Percentiles rank a stretch among this genome's conserved stretches.
Evolutionary conservation across 2,329 filamentous ascomycete genomes (phyloP).

Genomic region (Teratosphaeriaceae sp.): DNA sequence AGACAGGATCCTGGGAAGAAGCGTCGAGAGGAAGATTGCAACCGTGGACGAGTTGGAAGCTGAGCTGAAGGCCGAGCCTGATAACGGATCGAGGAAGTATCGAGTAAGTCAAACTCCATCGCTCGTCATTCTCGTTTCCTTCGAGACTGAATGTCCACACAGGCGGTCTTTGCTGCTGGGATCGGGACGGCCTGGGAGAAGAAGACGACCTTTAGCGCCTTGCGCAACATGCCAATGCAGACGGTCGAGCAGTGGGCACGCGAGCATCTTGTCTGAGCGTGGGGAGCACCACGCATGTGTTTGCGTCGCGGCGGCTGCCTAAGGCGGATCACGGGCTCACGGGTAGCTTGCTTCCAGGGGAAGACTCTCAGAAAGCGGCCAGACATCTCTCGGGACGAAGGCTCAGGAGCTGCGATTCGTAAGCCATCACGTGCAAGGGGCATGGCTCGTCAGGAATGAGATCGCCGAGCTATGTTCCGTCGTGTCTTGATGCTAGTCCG

Average conservation of each 20-base stretch:
- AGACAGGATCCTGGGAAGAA: slow-evolving; percentile 35
- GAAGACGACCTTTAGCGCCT: slow-evolving; percentile 47
- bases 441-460: too few species aligned
- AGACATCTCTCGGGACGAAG: too few species aligned
- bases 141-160: not conserved
- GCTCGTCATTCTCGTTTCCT: slow-evolving; percentile 30
- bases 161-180: not conserved
- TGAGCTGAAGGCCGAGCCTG: slow-evolving; percentile 43
- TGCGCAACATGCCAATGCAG: slow-evolving; percentile 41
- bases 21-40: slow-evolving; percentile 48
- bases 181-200: slow-evolving; percentile 53
- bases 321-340: too few species aligned
- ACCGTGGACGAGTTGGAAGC: slow-evolving; percentile 37
- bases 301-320: not conserved
- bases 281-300: not conserved
- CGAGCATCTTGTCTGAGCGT: slow-evolving; percentile 9
- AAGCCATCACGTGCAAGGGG: too few species aligned
- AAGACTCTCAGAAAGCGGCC: too few species aligned
- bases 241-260: slow-evolving; percentile 37
- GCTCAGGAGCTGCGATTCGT: too few species aligned
- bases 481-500: too few species aligned
- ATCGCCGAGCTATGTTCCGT: too few species aligned
- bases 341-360: too few species aligned
- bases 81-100: slow-evolving; percentile 52
- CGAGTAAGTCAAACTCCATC: slow-evolving; percentile 51